phyloP scores from a whole-genome alignment of 1,139 yeast species.

The Diutina sp. region DNA sequence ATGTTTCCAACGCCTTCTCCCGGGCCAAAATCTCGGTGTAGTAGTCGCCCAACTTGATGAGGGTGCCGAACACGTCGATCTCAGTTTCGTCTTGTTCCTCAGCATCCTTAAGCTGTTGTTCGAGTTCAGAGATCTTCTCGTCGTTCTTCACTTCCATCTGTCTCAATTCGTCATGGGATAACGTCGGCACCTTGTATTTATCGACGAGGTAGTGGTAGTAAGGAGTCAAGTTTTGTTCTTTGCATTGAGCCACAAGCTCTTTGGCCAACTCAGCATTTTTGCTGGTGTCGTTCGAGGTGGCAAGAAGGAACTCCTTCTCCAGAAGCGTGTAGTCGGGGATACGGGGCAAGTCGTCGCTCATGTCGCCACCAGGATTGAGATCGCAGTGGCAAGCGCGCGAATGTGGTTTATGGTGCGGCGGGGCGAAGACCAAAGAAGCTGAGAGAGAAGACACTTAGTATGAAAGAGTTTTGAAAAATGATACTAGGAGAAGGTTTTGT shows the following conservation, averaged over 20 bases:
- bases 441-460: too few species aligned
- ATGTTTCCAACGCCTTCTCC: conserved; percentile 56
- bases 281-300: conserved; percentile 13
- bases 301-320: conserved; percentile 59
- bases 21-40: conserved; percentile 78
- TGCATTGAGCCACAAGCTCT: conserved; percentile 41
- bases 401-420: not conserved
- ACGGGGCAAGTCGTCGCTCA: conserved; percentile 1
- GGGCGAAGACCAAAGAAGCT: not conserved
- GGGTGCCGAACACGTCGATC: conserved; percentile 63
- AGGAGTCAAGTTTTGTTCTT: conserved; percentile 63
- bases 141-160: conserved; percentile 41
- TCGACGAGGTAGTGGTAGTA: conserved; percentile 59
- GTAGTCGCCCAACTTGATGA: conserved; percentile 77
- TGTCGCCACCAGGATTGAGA: not conserved
- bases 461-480: too few species aligned
- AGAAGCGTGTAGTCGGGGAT: conserved; percentile 77
- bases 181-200: conserved; percentile 27
- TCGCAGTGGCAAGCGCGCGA: not conserved
- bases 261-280: conserved; percentile 20
- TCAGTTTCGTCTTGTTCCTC: conserved; percentile 88
- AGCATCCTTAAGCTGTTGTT: conserved; percentile 55
- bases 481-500: too few species aligned
- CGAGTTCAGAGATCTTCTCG: conserved; percentile 40
- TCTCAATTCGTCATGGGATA: conserved; percentile 46